Evolutionary conservation across 331 rosid species (phyloP).

Genomic region (Malus hybrid): DNA sequence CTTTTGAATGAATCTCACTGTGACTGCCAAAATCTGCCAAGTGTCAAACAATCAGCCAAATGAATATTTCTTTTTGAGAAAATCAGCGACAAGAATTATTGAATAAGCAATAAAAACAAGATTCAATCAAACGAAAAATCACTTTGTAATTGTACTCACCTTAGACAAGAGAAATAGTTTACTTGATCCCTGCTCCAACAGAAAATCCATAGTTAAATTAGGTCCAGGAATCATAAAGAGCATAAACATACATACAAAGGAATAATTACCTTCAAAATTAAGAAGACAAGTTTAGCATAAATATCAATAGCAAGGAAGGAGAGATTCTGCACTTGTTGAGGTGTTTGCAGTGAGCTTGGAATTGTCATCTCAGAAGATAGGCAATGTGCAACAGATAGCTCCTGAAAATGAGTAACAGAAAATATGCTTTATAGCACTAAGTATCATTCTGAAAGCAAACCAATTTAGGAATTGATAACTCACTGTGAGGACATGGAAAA

Average conservation of each 20-base stretch:
- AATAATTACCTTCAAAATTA: constrained; percentile 66
- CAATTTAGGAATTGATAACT: constrained; percentile 10
- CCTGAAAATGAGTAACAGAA: constrained; percentile 32
- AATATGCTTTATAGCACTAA: background rate
- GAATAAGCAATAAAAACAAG: background rate
- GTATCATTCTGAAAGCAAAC: background rate
- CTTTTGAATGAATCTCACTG: constrained; percentile 63
- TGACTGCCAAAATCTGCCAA: constrained; percentile 65
- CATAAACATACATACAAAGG: background rate
- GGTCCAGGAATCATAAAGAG: background rate
- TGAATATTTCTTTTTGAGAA: too few relatives aligned
- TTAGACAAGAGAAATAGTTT: constrained; percentile 60
- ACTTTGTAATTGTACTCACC: constrained; percentile 32
- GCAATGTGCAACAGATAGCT: constrained; percentile 74
- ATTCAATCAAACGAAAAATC: background rate
- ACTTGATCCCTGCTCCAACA: constrained; percentile 66
- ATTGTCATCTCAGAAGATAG: constrained; percentile 66
- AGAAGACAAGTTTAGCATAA: constrained; percentile 71
- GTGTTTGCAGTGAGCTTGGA: constrained; percentile 59
- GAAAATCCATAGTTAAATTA: background rate
- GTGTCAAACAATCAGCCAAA: constrained; percentile 5
- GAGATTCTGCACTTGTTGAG: constrained; percentile 59
- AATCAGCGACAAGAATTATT: background rate
- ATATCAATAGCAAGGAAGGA: constrained; percentile 85
- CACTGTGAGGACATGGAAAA: constrained; percentile 72